These are phyloP conservation scores for Pichia thaimueangensis DNA, from an alignment of 805 yeast species.

Conservation along the genomic window DNA sequence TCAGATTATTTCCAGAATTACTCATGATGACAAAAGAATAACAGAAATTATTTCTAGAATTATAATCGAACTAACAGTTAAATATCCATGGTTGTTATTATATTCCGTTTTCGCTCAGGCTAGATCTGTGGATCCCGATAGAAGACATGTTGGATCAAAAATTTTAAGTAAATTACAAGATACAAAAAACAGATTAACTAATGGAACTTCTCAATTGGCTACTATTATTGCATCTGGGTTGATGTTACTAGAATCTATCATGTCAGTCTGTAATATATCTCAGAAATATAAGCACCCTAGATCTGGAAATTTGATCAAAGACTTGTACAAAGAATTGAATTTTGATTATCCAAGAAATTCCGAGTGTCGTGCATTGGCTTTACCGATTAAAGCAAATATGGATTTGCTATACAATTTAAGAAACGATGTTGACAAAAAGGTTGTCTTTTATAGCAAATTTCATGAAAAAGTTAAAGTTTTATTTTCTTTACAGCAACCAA, in stretches of 20 bases:
- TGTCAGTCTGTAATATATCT: slow-evolving; percentile 32
- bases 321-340: slow-evolving; percentile 35
- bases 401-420: slow-evolving; percentile 50
- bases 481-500: slow-evolving; percentile 82
- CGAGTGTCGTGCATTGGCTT: slow-evolving; percentile 44
- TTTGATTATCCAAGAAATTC: slow-evolving; percentile 27
- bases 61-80: slow-evolving; percentile 46
- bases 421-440: slow-evolving; percentile 19
- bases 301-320: slow-evolving; percentile 6
- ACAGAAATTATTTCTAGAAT: slow-evolving; percentile 51
- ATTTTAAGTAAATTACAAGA: slow-evolving; percentile 33
- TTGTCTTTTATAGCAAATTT: slow-evolving; percentile 43
- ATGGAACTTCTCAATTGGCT: slow-evolving; percentile 12
- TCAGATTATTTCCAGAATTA: slow-evolving; percentile 74
- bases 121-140: slow-evolving; percentile 46
- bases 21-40: slow-evolving; percentile 54
- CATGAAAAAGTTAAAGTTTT: slow-evolving; percentile 65
- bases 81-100: slow-evolving; percentile 77
- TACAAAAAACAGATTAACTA: slow-evolving; percentile 11
- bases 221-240: slow-evolving; percentile 25
- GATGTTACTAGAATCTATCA: slow-evolving; percentile 37
- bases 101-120: slow-evolving; percentile 75
- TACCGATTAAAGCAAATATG: slow-evolving; percentile 69
- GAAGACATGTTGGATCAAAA: slow-evolving; percentile 40
- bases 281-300: slow-evolving; percentile 9